Evolutionary conservation across 129 eudicot genomes (phyloP).

Genomic region (Flaveria trinervia): DNA sequence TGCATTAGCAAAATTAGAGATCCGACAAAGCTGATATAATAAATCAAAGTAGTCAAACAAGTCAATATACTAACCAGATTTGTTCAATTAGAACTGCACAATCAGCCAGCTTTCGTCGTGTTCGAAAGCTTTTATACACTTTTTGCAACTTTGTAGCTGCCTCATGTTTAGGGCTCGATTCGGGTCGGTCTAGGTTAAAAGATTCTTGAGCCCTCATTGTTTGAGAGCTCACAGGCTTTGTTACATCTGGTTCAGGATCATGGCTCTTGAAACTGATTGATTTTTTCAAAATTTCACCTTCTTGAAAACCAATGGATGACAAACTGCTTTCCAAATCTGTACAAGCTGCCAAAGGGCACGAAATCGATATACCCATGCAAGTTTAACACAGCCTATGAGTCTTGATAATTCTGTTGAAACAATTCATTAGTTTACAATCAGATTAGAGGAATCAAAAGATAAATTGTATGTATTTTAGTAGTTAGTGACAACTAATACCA

Average conservation of each 20-base stretch:
- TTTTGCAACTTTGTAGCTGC: constrained; percentile 92
- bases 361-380: constrained; percentile 83
- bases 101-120: constrained; percentile 93
- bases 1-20: constrained; percentile 7
- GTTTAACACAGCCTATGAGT: constrained; percentile 25
- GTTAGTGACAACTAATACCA: constrained; percentile 24
- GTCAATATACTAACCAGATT: constrained; percentile 54
- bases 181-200: constrained; percentile 39
- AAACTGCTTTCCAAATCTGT: constrained; percentile 56
- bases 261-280: constrained; percentile 50
- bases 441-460: constrained; percentile 16
- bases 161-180: constrained; percentile 60
- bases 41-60: constrained; percentile 6
- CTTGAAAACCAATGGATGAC: constrained; percentile 24
- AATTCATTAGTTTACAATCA: constrained; percentile 14
- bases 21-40: not conserved
- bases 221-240: constrained; percentile 38
- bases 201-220: constrained; percentile 46
- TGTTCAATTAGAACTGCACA: constrained; percentile 95
- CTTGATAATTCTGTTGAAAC: constrained; percentile 38
- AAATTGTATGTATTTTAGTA: constrained; percentile 9
- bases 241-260: constrained; percentile 38
- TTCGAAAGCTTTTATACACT: constrained; percentile 95
- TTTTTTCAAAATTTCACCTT: constrained; percentile 36
- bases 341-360: constrained; percentile 57